These are phyloP conservation scores for Rhodocollybia butyracea DNA, from an alignment of 768 basidiomycete genomes.

Conservation along the genomic window DNA sequence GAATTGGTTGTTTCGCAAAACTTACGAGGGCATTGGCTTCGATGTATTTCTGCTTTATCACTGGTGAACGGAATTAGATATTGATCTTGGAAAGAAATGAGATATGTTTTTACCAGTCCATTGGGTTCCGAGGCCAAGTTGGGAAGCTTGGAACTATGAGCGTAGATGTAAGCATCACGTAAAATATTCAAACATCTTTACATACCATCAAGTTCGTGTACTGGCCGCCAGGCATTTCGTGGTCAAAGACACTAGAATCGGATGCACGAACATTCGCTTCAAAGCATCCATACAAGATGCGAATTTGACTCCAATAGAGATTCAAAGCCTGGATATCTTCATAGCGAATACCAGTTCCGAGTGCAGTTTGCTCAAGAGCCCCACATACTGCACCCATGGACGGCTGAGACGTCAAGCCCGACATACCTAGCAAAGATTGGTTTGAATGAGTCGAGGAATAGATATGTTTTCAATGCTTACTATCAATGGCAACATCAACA, in stretches of 20 bases:
- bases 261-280: conserved; percentile 97
- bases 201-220: conserved; percentile 90
- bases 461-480: conserved; percentile 43
- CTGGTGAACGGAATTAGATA: conserved; percentile 33
- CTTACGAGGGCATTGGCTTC: conserved; percentile 92
- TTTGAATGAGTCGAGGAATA: conserved; percentile 14
- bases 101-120: conserved; percentile 67
- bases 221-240: conserved; percentile 99
- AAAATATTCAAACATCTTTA: conserved; percentile 10
- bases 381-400: conserved; percentile 97
- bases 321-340: conserved; percentile 97
- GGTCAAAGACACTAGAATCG: conserved; percentile 97
- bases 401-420: conserved; percentile 96
- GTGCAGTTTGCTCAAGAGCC: conserved; percentile 89
- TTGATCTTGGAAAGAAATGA: conserved; percentile 9
- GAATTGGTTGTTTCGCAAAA: conserved; percentile 14
- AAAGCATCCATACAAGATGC: conserved; percentile 93
- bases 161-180: conserved; percentile 7
- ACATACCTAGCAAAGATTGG: conserved; percentile 69
- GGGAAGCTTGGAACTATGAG: conserved; percentile 92
- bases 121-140: conserved; percentile 94
- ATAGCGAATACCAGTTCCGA: conserved; percentile 95
- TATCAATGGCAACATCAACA: conserved; percentile 97
- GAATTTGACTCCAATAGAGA: conserved; percentile 97
- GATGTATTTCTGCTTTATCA: conserved; percentile 98